Evolutionary conservation across 2,329 filamentous ascomycete genomes (phyloP), one percentile per base, ranked within the genome.

Genomic region (Microcyclospora tardicrescens): DNA sequence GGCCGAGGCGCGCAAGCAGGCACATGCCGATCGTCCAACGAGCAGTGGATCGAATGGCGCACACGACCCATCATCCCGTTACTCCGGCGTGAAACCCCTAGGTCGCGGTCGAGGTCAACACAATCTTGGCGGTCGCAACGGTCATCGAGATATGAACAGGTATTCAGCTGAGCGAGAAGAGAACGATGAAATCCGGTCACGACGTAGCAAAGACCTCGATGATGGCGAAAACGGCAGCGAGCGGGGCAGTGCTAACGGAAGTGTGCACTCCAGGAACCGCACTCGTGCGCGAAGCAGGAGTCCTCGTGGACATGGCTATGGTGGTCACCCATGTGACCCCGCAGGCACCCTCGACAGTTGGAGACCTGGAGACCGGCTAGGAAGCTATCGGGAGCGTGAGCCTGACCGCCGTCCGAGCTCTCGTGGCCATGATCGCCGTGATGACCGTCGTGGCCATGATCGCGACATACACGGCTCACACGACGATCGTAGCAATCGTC

Each of bases 381-480:
- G 39, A 33, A 24, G 8, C 19, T 24, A 24, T 8, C 19, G 19
- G 19, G 19, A 24, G 19, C 19, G 19, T 8, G 19, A 24, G 19
- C 70, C 71, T 47, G 75, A 72, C 28, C 38, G 36, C 16, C 33
- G 45, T 68, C 68, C 67, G 43, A 67, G 73, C 38, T 71, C 70
- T 41, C 63, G 65, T 41, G 71, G 77, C 46, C 62, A 66, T 41
- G 73, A 79, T 46, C 68, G 67, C 69, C 68, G 48, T 40, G 74
- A 81, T 84, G 82, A 48, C 30, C 46, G 51, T 42, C 67, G 70
- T 41, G 68, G 51, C 28, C 45, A 51, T 42, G 68, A 70, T 40
- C 67, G 69, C 41, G 68, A 70, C 48, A 72, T 47, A 44, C 57
- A 60, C 14, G 53, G 58, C 33, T 57, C 58, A 35, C 58, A 59